These are phyloP conservation scores for Ustilago nuda DNA, from an alignment of 1,284 basidiomycete species.

Conservation along the genomic window DNA sequence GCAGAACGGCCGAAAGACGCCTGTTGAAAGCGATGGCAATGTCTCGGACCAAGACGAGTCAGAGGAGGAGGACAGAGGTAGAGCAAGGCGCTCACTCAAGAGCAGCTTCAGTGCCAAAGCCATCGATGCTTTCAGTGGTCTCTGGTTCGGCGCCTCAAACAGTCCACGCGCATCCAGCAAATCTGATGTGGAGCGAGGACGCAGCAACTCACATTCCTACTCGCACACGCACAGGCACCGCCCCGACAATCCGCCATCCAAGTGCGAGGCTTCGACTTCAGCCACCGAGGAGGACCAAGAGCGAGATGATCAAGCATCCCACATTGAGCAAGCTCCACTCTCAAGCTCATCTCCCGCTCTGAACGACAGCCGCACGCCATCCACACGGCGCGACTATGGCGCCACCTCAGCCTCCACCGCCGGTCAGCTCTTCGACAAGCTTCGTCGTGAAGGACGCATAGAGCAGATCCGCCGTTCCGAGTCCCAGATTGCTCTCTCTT, in stretches of 20 bases:
- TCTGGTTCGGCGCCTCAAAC: slow-evolving; percentile 49
- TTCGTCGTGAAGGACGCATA: slow-evolving; percentile 43
- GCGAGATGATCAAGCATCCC: slow-evolving; percentile 27
- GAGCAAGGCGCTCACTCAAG: slow-evolving; percentile 28
- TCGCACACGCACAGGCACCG: slow-evolving; percentile 1
- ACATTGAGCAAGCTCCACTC: slow-evolving; percentile 1
- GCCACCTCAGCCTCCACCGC: slow-evolving; percentile 34
- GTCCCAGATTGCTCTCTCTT: slow-evolving; percentile 40
- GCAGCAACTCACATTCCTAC: not conserved
- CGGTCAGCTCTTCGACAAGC: slow-evolving; percentile 47
- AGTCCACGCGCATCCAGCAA: slow-evolving; percentile 28
- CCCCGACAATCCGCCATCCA: slow-evolving; percentile 6
- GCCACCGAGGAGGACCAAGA: slow-evolving; percentile 41
- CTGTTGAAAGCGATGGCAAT: slow-evolving; percentile 50
- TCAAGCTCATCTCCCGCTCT: slow-evolving; percentile 18
- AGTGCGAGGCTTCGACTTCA: slow-evolving; percentile 23
- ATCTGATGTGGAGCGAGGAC: slow-evolving; percentile 37
- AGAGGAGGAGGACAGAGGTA: slow-evolving; percentile 44
- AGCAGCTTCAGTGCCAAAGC: slow-evolving; percentile 56
- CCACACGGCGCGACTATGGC: slow-evolving; percentile 32
- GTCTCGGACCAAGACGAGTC: slow-evolving; percentile 57
- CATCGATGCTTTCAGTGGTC: slow-evolving; percentile 50
- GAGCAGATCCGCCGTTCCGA: slow-evolving; percentile 49
- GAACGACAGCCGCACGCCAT: not conserved
- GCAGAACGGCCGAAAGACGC: slow-evolving; percentile 17